A percentile compares a stretch with the other conserved stretches of the same genome.
Evolutionary conservation across 2,329 filamentous ascomycete species (phyloP).

Genomic region (Alternaria gansuensis): DNA sequence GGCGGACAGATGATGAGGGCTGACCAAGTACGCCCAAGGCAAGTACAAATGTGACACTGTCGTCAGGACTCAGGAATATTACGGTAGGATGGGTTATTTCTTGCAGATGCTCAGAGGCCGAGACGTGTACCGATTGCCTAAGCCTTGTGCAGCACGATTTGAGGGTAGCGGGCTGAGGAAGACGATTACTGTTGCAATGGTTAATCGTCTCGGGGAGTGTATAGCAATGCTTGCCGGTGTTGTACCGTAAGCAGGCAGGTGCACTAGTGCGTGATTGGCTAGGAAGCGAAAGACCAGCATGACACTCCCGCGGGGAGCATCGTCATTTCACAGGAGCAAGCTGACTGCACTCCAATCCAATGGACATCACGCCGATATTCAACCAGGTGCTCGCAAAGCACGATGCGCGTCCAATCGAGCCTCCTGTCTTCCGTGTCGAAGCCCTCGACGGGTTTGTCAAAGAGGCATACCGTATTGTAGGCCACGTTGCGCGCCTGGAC

Average conservation of each 20-base stretch:
- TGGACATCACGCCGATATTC: slow-evolving; percentile 73
- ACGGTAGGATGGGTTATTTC: background rate
- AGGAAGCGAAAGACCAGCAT: slow-evolving; percentile 31
- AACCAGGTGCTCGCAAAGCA: slow-evolving; percentile 72
- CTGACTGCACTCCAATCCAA: slow-evolving; percentile 33
- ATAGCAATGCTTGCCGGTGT: background rate
- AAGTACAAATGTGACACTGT: background rate
- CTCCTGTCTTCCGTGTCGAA: slow-evolving; percentile 52
- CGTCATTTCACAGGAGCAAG: slow-evolving; percentile 36
- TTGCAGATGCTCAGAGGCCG: background rate
- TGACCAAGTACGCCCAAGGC: background rate
- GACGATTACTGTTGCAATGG: no score
- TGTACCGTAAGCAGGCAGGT: background rate
- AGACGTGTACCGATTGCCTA: no score
- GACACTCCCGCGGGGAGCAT: slow-evolving; percentile 38
- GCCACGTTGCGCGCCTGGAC: slow-evolving; percentile 44
- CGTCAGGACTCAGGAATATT: no score
- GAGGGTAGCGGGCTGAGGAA: no score
- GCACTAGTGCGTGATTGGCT: slow-evolving; percentile 29
- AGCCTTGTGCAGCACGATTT: no score
- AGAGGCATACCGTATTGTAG: slow-evolving; percentile 91
- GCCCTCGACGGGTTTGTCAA: slow-evolving; percentile 85
- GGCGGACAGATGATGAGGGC: background rate
- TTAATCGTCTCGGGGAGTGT: no score
- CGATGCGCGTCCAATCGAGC: slow-evolving; percentile 62